phyloP scores from a whole-genome alignment of 805 yeast genomes.

The Hanseniaspora guilliermondii region DNA sequence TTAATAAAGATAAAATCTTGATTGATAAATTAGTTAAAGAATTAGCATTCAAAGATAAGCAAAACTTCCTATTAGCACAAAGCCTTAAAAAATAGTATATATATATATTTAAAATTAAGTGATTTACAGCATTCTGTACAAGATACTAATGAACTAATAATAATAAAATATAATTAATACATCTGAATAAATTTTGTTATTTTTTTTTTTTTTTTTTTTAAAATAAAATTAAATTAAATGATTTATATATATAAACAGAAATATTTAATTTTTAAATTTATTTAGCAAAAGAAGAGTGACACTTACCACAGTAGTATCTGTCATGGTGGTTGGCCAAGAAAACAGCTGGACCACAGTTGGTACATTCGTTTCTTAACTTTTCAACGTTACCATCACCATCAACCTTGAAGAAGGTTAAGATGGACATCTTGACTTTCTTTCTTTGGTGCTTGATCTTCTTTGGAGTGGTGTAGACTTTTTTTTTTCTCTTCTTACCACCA shows the following conservation, averaged over 20 bases:
- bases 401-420: constrained; percentile 98
- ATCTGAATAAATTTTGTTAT: neutral
- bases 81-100: neutral
- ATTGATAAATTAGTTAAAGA: constrained; percentile 3
- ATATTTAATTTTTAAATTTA: neutral
- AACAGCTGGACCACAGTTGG: constrained; percentile 96
- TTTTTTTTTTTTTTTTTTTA: neutral
- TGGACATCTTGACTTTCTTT: constrained; percentile 98
- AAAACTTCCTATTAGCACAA: constrained; percentile 7
- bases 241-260: neutral
- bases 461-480: constrained; percentile 99
- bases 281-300: constrained; percentile 76
- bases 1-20: neutral
- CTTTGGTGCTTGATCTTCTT: constrained; percentile 99
- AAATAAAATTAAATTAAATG: neutral
- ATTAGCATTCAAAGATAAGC: constrained; percentile 2
- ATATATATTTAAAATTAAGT: neutral
- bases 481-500: constrained; percentile 99
- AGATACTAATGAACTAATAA: too few species aligned
- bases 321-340: constrained; percentile 98
- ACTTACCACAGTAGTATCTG: constrained; percentile 99
- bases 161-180: neutral
- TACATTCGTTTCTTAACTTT: constrained; percentile 98
- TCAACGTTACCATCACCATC: constrained; percentile 97
- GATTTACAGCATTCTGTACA: too few species aligned